Percentiles rank a stretch among this genome's conserved stretches.
These are phyloP conservation scores for Cicer cuneatum DNA, from an alignment of 306 rosid genomes.

Conservation along the genomic window DNA sequence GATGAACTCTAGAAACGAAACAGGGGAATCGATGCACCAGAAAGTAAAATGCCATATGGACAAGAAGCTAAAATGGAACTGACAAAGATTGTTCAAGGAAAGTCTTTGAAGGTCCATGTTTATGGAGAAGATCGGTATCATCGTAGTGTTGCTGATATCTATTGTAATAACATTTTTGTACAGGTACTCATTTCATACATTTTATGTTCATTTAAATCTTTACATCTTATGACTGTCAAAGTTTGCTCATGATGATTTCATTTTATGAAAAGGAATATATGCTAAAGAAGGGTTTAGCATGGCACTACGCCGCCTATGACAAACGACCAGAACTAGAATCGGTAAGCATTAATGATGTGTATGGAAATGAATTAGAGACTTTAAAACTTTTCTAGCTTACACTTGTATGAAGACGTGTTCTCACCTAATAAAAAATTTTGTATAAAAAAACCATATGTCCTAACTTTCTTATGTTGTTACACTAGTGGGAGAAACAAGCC, in stretches of 20 bases:
- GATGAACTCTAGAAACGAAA: conserved; percentile 25
- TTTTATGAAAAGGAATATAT: conserved; percentile 69
- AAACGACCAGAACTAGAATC: conserved; percentile 66
- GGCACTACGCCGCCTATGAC: conserved; percentile 91
- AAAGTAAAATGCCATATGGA: conserved; percentile 83
- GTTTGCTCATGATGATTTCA: conserved; percentile 29
- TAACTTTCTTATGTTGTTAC: conserved; percentile 20
- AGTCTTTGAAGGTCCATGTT: conserved; percentile 74
- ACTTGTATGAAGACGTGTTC: too few relatives aligned
- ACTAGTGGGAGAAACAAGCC: conserved; percentile 82
- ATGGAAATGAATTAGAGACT: not conserved
- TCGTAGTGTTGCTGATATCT: conserved; percentile 76
- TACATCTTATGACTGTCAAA: not conserved
- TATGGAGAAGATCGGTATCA: conserved; percentile 87
- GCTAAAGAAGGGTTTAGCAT: conserved; percentile 89
- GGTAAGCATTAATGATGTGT: conserved; percentile 49
- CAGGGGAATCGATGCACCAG: conserved; percentile 98
- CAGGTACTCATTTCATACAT: conserved; percentile 62
- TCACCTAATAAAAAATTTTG: too few relatives aligned
- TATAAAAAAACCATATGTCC: not conserved
- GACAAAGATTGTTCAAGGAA: conserved; percentile 65
- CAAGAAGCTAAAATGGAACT: conserved; percentile 77
- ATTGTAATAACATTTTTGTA: conserved; percentile 69
- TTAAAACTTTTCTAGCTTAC: not conserved
- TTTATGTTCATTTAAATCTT: not conserved